phyloP scores from a whole-genome alignment of 768 basidiomycete genomes.

The Hortiboletus campestris region DNA sequence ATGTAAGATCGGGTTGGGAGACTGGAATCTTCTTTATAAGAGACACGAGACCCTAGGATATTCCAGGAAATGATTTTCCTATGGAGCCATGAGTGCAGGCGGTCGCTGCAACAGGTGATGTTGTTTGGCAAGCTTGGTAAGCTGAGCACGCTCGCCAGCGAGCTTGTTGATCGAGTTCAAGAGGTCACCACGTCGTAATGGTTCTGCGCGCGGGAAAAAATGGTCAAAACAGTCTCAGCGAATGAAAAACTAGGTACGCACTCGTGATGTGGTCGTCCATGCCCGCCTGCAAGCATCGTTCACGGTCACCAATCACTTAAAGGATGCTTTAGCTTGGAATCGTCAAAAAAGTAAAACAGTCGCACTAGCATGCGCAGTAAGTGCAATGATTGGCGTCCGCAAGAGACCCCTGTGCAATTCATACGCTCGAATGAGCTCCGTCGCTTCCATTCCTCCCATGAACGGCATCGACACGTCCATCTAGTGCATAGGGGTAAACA shows the following conservation, averaged over 20 bases:
- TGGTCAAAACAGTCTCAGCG: not conserved
- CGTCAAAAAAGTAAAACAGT: constrained; percentile 20
- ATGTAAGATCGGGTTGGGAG: constrained; percentile 2
- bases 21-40: not conserved
- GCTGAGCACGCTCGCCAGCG: constrained; percentile 57
- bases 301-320: constrained; percentile 85
- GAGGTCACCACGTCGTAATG: constrained; percentile 73
- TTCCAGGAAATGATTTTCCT: not conserved
- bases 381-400: constrained; percentile 88
- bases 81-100: constrained; percentile 31
- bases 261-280: constrained; percentile 86
- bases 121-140: constrained; percentile 25
- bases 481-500: constrained; percentile 37
- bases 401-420: constrained; percentile 70
- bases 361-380: constrained; percentile 96
- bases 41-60: not conserved
- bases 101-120: constrained; percentile 33
- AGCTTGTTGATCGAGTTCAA: constrained; percentile 81
- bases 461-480: constrained; percentile 99
- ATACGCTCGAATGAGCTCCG: constrained; percentile 83
- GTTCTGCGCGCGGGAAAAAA: constrained; percentile 48
- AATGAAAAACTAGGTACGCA: constrained; percentile 36
- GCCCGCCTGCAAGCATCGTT: constrained; percentile 72
- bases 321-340: constrained; percentile 7
- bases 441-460: constrained; percentile 99